Evolutionary conservation across 1,284 basidiomycete genomes (phyloP).

Genomic region (Ceratobasidium sp.): DNA sequence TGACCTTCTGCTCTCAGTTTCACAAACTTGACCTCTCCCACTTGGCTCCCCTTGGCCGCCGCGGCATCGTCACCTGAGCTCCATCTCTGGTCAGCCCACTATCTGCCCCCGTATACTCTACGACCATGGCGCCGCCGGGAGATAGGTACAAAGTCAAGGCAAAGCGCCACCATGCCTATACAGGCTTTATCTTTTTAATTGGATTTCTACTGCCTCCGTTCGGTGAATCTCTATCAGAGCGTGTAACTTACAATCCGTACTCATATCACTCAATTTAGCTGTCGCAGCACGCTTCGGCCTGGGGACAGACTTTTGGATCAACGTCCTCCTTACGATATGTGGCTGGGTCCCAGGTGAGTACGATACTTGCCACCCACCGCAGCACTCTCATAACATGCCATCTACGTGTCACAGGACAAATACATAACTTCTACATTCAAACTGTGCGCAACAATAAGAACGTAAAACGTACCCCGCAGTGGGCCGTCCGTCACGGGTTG

Average conservation of each 20-base stretch:
- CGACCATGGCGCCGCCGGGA: not conserved
- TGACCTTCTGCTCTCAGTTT: constrained; percentile 1
- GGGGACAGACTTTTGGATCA: constrained; percentile 92
- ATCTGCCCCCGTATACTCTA: not conserved
- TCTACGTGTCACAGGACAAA: constrained; percentile 71
- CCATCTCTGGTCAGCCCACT: not conserved
- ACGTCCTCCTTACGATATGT: constrained; percentile 86
- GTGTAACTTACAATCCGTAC: not conserved
- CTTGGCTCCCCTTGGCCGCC: constrained; percentile 9
- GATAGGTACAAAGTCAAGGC: constrained; percentile 53
- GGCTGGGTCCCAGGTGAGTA: constrained; percentile 88
- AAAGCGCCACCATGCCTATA: constrained; percentile 82
- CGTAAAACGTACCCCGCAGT: constrained; percentile 91
- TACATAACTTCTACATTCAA: constrained; percentile 80
- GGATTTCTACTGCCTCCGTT: constrained; percentile 90
- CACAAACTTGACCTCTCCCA: not conserved
- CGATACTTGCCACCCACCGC: not conserved
- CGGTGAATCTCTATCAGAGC: constrained; percentile 62
- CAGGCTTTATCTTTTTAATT: constrained; percentile 81
- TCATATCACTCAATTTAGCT: constrained; percentile 61
- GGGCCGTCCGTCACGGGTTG: constrained; percentile 90
- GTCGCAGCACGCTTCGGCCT: constrained; percentile 95
- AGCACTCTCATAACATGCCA: constrained; percentile 34
- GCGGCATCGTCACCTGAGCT: not conserved
- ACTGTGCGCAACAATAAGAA: constrained; percentile 97